Conservation (phyloP, 23 red algal species). For the Gracilaria domingensis region DNA sequence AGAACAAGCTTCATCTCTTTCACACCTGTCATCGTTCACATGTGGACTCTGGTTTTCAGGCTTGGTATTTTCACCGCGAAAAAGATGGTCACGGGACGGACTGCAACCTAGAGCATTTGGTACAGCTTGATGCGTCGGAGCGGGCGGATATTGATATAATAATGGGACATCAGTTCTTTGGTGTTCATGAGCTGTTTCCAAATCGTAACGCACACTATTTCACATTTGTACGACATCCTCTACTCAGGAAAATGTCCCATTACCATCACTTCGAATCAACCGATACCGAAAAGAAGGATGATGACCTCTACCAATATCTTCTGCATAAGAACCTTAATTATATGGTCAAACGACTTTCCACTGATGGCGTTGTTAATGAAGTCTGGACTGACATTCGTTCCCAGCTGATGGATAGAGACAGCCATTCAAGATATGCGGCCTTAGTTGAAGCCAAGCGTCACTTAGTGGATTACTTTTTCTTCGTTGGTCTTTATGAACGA, state of each 20-base stretch:
- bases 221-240: slow-evolving; percentile 77
- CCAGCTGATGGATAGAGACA: slow-evolving; percentile 43
- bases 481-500: slow-evolving; percentile 73
- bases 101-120: slow-evolving; percentile 66
- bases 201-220: slow-evolving; percentile 52
- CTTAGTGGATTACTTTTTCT: slow-evolving; percentile 63
- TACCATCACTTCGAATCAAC: slow-evolving; percentile 78
- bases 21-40: slow-evolving; percentile 70
- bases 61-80: slow-evolving; percentile 57
- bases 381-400: slow-evolving; percentile 42
- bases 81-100: slow-evolving; percentile 23
- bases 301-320: slow-evolving; percentile 53
- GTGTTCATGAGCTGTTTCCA: slow-evolving; percentile 61
- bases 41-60: slow-evolving; percentile 30
- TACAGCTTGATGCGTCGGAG: background rate
- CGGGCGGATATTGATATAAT: slow-evolving; percentile 53
- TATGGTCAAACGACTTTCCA: slow-evolving; percentile 79
- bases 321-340: slow-evolving; percentile 67
- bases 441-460: slow-evolving; percentile 42
- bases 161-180: slow-evolving; percentile 75
- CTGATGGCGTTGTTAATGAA: slow-evolving; percentile 25
- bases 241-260: slow-evolving; percentile 70
- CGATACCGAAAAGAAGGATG: background rate
- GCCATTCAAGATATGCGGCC: slow-evolving; percentile 31
- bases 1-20: slow-evolving; percentile 59